Evolutionary conservation across 83 land plant genomes (phyloP), one percentile per base, ranked within the genome.

Genomic region (Picea abies): DNA sequence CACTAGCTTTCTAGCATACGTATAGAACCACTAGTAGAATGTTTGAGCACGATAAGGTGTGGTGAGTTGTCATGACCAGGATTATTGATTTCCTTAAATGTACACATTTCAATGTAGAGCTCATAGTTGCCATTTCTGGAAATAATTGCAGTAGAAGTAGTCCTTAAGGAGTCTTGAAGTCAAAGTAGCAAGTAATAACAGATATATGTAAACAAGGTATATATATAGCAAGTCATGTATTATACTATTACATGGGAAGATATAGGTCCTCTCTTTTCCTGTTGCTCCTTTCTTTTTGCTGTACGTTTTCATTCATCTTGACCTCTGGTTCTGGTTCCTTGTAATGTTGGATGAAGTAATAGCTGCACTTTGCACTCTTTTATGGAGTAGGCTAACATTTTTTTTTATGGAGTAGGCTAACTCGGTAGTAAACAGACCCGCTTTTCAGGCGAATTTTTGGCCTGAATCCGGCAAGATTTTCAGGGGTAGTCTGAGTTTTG

Each of bases 131-230:
- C 20, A 52, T 76, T 76, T 76, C 4, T 66, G 23, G 12, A 4
- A 66, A 66, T 5, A 11, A 76, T 52, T 23, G 61, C 62, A 49
- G 19, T n/a, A 60, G 20, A 60, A 47, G 16, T 52, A 76, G 61
- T 25, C 56, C 26, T 20, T 22, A 73, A 19, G 14, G 26, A 17
- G 10, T 20, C 22, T 6, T 44, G 6, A 35, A 52, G 23, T 41
- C 23, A 73, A 47, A 47, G 52, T 23, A 52, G 35, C 61, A 49
- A 76, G 79, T 32, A 47, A 47, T 49, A 76, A 76, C 62, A 76
- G 14, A 60, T 23, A 14, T 4, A 76, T 9, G 14, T 56, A 15
- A 75, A 75, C 32, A 25, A 4, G 35, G 25, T 12, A 23, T 52
- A 17, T 52, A 17, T 20, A 47, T 47, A 75, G 60, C 20, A 52